Base-by-base conservation (phyloP, 371 early-diverging fungal genomes). In the Mucor ambiguus region DNA sequence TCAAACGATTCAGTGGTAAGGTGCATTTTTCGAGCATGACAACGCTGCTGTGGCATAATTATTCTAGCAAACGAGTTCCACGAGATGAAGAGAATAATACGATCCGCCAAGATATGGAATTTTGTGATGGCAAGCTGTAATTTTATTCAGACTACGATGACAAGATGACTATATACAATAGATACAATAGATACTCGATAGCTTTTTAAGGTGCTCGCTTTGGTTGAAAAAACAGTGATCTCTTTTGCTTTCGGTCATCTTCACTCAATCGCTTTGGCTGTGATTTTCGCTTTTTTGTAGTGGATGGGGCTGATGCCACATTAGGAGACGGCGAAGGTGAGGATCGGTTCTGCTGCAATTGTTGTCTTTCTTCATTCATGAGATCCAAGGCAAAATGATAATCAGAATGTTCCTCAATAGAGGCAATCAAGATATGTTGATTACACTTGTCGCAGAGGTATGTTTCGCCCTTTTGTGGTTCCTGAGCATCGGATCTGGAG, bases 381-480 rank as follows among this genome's bases (percentile, higher is more conserved):
- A 85, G 54, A 3, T 73, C 69, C 14, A 76, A 55, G 8, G 84
- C 85, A 61, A 83, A 82, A 68, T 85, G 85, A 61, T 70, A 85
- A 63, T 85, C 85, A 14, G 76, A 69, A 60, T 85, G 85, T 41
- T 85, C 85, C 20, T 70, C 73, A 18, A 76, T 44, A 7, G 74
- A 28, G 3, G 37, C 29, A 6, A 64, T 16, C 2, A 69, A 59
- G 24, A 85, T 67, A 14, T 28, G 38, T 38, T 79, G 64, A 16
- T 65, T 48, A 32, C 85, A 85, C 44, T 72, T 66, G n/a, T 77
- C 79, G 58, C 79, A 80, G 2, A 44, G 64, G 63, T 71, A 75
- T 18, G 57, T 52, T 18, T 56, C 61, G 8, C 11, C 46, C 16
- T 28, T 9, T 30, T 37, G 48, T 14, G 58, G 59, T 16, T 30